Evolutionary conservation across 805 yeast species (phyloP).

Genomic region (Cyberlindnera sargentensis): DNA sequence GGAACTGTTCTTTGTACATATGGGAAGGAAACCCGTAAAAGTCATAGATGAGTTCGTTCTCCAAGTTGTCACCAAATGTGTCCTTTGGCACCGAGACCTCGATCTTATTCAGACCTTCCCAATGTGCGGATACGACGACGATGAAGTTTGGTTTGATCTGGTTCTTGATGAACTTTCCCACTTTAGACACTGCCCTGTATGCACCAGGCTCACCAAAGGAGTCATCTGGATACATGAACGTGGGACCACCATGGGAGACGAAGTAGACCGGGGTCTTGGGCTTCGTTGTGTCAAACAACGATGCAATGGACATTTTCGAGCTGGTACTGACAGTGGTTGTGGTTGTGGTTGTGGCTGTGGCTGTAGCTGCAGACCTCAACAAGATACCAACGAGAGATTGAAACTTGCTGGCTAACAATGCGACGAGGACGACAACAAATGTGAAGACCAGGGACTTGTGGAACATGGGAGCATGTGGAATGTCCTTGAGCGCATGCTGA

Average conservation of each 20-base stretch:
- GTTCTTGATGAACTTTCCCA: constrained; percentile 47
- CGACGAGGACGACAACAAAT: constrained; percentile 6
- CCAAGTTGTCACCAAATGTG: constrained; percentile 16
- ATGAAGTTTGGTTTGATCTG: constrained; percentile 57
- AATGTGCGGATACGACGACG: constrained; percentile 68
- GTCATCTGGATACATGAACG: constrained; percentile 54
- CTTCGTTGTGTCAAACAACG: constrained; percentile 11
- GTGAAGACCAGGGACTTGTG: constrained; percentile 2
- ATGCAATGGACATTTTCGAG: background rate
- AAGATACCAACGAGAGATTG: background rate
- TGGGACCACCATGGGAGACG: constrained; percentile 81
- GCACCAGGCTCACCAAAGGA: constrained; percentile 51
- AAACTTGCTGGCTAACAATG: constrained; percentile 15
- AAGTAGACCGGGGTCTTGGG: constrained; percentile 51
- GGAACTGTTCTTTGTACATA: constrained; percentile 60
- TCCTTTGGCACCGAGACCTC: constrained; percentile 42
- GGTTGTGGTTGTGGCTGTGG: background rate
- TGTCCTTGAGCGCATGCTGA: no score
- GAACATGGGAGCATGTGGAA: background rate
- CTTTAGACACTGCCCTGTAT: constrained; percentile 37
- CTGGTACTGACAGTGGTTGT: background rate
- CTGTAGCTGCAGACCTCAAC: background rate
- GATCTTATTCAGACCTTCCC: constrained; percentile 49
- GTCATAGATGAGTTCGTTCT: constrained; percentile 62
- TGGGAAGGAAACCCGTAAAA: constrained; percentile 65